Evolutionary conservation across 257 asterid genomes (phyloP).

Genomic region (Buddleja alternifolia): DNA sequence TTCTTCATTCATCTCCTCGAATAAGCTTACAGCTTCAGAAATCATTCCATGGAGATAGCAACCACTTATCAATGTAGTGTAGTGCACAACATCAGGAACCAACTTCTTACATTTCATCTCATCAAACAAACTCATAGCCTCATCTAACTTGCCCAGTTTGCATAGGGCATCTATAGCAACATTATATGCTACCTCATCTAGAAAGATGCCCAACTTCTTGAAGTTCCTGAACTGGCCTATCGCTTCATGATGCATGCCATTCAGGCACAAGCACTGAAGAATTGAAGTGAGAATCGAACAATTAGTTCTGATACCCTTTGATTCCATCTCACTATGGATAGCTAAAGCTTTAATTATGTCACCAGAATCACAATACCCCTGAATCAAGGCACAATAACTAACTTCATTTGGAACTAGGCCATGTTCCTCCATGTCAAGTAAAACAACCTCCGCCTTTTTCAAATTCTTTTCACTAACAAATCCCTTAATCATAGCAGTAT

Average conservation of each 20-base stretch:
- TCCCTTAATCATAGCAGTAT: conserved; percentile 61
- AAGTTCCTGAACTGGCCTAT: conserved; percentile 48
- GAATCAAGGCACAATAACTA: conserved; percentile 56
- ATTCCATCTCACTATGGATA: conserved; percentile 56
- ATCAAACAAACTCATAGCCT: conserved; percentile 55
- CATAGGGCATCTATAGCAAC: conserved; percentile 69
- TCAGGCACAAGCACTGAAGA: conserved; percentile 74
- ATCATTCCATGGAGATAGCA: conserved; percentile 56
- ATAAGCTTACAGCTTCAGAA: conserved; percentile 51
- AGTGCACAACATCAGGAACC: conserved; percentile 61
- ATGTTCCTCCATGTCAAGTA: conserved; percentile 56
- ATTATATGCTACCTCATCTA: conserved; percentile 65
- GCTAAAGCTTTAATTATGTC: conserved; percentile 54
- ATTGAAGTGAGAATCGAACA: conserved; percentile 58
- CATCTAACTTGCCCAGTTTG: conserved; percentile 62
- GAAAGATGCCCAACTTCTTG: conserved; percentile 55
- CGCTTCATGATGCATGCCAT: conserved; percentile 55
- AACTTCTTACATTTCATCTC: conserved; percentile 74
- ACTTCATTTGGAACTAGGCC: conserved; percentile 48
- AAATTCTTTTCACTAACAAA: conserved; percentile 59
- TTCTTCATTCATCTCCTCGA: conserved; percentile 55
- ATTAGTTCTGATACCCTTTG: conserved; percentile 60
- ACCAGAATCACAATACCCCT: conserved; percentile 63
- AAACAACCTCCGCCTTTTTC: conserved; percentile 55
- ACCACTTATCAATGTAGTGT: conserved; percentile 79